phyloP scores from a whole-genome alignment of 2,329 filamentous ascomycete species.

The Cladosporium sp. region DNA sequence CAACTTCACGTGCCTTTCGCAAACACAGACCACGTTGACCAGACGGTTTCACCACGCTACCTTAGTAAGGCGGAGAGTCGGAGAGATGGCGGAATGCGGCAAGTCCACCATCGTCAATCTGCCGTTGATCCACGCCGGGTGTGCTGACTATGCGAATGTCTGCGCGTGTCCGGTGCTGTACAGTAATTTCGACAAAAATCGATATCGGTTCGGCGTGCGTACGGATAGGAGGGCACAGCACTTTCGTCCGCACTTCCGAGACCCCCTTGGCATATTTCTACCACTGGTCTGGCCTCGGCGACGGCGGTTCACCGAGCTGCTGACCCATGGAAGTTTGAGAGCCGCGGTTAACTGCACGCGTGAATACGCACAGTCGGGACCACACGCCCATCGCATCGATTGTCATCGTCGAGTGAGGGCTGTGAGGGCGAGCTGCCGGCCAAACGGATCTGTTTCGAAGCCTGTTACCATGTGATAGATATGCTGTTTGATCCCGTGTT shows the following conservation, averaged over 20 bases:
- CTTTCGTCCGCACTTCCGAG: slow-evolving; percentile 3
- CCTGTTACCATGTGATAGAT: not conserved
- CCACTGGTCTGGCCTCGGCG: slow-evolving; percentile 5
- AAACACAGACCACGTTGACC: slow-evolving; percentile 11
- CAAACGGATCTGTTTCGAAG: not conserved
- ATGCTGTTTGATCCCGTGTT: not conserved
- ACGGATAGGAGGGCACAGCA: not conserved
- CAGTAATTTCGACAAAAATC: not conserved
- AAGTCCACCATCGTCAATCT: slow-evolving; percentile 9
- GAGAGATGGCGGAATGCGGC: slow-evolving; percentile 12
- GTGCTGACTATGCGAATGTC: not conserved
- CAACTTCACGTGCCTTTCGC: slow-evolving; percentile 1
- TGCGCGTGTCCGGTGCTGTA: not conserved
- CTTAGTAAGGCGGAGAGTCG: slow-evolving; percentile 12
- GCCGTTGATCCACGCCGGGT: slow-evolving; percentile 2
- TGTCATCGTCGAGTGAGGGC: not conserved
- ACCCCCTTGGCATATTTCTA: not conserved
- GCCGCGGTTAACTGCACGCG: slow-evolving; percentile 1
- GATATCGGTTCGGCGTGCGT: not conserved
- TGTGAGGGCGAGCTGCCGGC: not conserved
- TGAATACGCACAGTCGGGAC: not conserved
- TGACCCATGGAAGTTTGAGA: not conserved
- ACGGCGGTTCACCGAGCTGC: not conserved
- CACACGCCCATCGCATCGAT: not conserved
- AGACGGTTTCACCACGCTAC: slow-evolving; percentile 14